Conservation (phyloP, 108 stramenopile species). For the Seminavis robusta region DNA sequence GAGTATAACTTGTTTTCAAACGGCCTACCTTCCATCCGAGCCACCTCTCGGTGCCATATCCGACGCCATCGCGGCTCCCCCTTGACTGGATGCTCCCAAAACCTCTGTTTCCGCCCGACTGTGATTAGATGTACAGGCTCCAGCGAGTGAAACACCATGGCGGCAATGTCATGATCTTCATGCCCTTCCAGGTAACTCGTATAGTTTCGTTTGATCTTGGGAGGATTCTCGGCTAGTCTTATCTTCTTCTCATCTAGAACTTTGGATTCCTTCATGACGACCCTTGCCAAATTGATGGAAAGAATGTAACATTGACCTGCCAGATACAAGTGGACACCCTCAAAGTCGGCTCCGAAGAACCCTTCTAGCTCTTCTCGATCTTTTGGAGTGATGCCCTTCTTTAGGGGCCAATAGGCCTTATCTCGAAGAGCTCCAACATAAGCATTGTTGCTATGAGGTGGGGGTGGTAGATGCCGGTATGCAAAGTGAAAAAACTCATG, state of each 20-base stretch:
- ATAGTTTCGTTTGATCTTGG: too few relatives aligned
- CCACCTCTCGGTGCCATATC: constrained; percentile 26
- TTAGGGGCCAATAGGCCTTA: constrained; percentile 36
- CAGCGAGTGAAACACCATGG: constrained; percentile 36
- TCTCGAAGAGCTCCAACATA: constrained; percentile 40
- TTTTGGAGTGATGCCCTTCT: not conserved
- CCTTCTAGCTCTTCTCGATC: constrained; percentile 16
- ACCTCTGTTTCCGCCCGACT: constrained; percentile 31
- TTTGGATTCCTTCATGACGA: constrained; percentile 24
- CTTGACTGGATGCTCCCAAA: constrained; percentile 60
- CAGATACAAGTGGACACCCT: constrained; percentile 43
- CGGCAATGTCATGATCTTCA: constrained; percentile 51
- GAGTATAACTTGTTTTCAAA: too few relatives aligned
- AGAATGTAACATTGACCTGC: constrained; percentile 46
- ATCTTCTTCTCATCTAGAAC: too few relatives aligned
- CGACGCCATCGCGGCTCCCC: constrained; percentile 30
- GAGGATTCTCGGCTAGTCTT: too few relatives aligned
- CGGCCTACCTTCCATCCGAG: constrained; percentile 20
- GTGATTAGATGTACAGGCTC: constrained; percentile 18
- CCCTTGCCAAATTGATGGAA: constrained; percentile 23
- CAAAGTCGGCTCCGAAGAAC: constrained; percentile 26
- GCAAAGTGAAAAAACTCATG: constrained; percentile 44
- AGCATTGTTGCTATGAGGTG: constrained; percentile 21
- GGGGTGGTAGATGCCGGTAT: constrained; percentile 29
- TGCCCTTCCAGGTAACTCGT: constrained; percentile 33